Conservation (phyloP, 2,329 filamentous ascomycete species). For the Paramyrothecium sp. region DNA sequence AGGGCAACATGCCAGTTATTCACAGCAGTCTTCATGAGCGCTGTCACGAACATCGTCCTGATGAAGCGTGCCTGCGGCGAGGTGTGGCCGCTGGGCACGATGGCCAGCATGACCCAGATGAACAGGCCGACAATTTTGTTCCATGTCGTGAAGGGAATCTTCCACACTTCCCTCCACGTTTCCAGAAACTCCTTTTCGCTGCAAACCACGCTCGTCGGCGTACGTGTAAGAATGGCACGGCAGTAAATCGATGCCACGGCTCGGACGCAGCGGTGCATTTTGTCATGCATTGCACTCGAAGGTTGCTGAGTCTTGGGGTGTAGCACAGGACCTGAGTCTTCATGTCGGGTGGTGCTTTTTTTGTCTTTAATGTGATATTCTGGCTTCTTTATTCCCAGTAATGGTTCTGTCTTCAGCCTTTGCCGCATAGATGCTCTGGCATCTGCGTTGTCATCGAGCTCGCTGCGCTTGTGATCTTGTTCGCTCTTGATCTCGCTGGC, state of each 20-base stretch:
- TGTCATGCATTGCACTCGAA: slow-evolving; percentile 28
- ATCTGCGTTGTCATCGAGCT: too few species aligned
- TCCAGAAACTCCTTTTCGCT: slow-evolving; percentile 34
- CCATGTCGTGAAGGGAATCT: slow-evolving; percentile 44
- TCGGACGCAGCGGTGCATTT: slow-evolving; percentile 46
- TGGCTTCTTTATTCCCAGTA: too few species aligned
- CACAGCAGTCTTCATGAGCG: slow-evolving; percentile 42
- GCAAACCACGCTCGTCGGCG: slow-evolving; percentile 40
- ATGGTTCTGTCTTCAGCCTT: too few species aligned
- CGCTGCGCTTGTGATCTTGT: too few species aligned
- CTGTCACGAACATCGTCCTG: slow-evolving; percentile 42
- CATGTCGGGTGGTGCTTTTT: too few species aligned
- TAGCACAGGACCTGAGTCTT: background rate
- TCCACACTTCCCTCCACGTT: slow-evolving; percentile 48
- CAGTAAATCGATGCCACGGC: slow-evolving; percentile 46
- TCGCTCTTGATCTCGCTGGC: too few species aligned
- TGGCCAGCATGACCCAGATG: slow-evolving; percentile 43
- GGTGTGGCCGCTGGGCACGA: slow-evolving; percentile 37
- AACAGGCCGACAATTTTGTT: slow-evolving; percentile 46
- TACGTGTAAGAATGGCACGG: slow-evolving; percentile 39
- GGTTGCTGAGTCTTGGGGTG: slow-evolving; percentile 7
- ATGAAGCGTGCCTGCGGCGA: slow-evolving; percentile 41
- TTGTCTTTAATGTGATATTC: too few species aligned
- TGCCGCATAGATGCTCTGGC: too few species aligned
- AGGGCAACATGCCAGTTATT: slow-evolving; percentile 47